Evolutionary conservation across 2,329 filamentous ascomycete species (phyloP).

Genomic region (Exophiala viscosa): DNA sequence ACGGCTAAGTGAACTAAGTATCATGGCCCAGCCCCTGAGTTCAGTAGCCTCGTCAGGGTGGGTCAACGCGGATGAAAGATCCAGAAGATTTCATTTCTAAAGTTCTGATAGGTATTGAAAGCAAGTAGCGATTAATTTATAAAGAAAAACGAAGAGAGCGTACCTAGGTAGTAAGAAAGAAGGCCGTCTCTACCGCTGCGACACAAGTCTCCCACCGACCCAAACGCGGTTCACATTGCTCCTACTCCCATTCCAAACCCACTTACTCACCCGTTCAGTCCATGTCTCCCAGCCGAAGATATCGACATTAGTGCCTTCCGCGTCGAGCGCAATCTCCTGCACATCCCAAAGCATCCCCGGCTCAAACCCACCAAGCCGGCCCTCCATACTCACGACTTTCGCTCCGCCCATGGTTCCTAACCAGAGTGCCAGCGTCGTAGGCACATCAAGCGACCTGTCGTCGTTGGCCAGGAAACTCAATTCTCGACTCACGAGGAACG

Average conservation of each 20-base stretch:
- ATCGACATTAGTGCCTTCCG: constrained; percentile 55
- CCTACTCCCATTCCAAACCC: constrained; percentile 90
- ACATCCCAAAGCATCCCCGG: constrained; percentile 87
- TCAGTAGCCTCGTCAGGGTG: no score
- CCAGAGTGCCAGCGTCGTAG: constrained; percentile 78
- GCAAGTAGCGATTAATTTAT: no score
- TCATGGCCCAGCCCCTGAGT: no score
- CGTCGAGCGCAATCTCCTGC: constrained; percentile 66
- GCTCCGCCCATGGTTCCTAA: constrained; percentile 84
- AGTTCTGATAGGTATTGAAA: no score
- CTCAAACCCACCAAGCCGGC: constrained; percentile 74
- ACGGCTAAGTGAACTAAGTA: no score
- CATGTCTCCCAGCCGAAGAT: constrained; percentile 89
- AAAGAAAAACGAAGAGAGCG: no score
- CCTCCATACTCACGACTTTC: constrained; percentile 67
- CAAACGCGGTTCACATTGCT: constrained; percentile 84
- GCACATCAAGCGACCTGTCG: constrained; percentile 27
- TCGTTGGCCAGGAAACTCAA: constrained; percentile 51
- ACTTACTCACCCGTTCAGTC: constrained; percentile 83
- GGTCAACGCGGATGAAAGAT: no score
- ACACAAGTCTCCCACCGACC: constrained; percentile 80
- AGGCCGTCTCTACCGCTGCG: constrained; percentile 42
- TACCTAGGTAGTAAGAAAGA: neutral
- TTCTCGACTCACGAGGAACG: constrained; percentile 70
- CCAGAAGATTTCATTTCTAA: no score